These are phyloP conservation scores for Sporothrix humicola DNA, from an alignment of 2,329 filamentous ascomycete genomes.

Conservation along the genomic window DNA sequence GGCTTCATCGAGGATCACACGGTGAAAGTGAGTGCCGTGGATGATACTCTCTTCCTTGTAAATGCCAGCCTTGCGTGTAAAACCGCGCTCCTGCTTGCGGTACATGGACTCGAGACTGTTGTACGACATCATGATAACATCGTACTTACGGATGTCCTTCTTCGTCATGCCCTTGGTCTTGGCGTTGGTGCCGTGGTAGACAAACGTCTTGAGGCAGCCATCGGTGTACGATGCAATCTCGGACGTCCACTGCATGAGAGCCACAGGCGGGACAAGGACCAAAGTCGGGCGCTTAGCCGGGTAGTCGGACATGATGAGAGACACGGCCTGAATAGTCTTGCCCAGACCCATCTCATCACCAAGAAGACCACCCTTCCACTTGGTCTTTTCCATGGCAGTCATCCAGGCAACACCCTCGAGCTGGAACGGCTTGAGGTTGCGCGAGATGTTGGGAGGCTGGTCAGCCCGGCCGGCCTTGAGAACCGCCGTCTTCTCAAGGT, in stretches of 20 bases:
- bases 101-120: constrained; percentile 89
- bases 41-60: constrained; percentile 82
- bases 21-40: constrained; percentile 85
- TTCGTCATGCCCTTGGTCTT: constrained; percentile 78
- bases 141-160: constrained; percentile 77
- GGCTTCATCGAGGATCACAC: constrained; percentile 85
- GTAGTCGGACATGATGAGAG: constrained; percentile 96
- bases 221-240: constrained; percentile 84
- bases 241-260: constrained; percentile 91
- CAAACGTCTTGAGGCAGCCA: constrained; percentile 85
- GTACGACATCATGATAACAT: constrained; percentile 98
- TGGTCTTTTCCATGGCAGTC: constrained; percentile 81
- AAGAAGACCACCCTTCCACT: constrained; percentile 87
- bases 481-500: constrained; percentile 70
- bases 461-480: constrained; percentile 67
- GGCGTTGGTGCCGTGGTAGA: constrained; percentile 85
- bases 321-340: constrained; percentile 98
- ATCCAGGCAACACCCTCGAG: constrained; percentile 95
- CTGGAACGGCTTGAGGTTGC: constrained; percentile 90
- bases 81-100: constrained; percentile 90
- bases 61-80: constrained; percentile 77
- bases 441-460: constrained; percentile 78
- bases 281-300: constrained; percentile 81
- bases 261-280: constrained; percentile 89
- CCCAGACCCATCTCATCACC: constrained; percentile 99